Percentiles rank a stretch among this genome's conserved stretches.
phyloP scores from a whole-genome alignment of 495 filamentous ascomycete genomes.

The Aspergillus egyptiacus region DNA sequence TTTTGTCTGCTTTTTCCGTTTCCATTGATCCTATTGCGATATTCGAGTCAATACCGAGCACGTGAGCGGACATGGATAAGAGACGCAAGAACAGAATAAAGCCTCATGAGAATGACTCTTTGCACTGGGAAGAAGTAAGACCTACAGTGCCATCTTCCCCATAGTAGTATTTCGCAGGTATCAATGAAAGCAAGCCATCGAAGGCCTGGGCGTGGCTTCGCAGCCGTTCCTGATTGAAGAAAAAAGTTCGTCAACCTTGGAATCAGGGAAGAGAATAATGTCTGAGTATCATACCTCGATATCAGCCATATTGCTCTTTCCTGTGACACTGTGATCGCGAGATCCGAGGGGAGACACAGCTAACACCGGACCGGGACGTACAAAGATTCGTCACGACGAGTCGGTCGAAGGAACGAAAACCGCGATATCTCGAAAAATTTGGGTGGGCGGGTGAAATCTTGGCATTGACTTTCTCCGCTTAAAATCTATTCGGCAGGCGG shows the following conservation, averaged over 20 bases:
- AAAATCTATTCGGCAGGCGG: background rate
- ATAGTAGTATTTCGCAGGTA: slow-evolving; percentile 90
- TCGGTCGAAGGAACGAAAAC: slow-evolving; percentile 16
- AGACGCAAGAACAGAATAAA: slow-evolving; percentile 10
- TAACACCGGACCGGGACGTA: slow-evolving; percentile 12
- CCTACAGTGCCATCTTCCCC: slow-evolving; percentile 79
- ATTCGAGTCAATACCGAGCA: slow-evolving; percentile 29
- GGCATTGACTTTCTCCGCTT: slow-evolving; percentile 33
- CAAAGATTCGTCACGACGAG: slow-evolving; percentile 13
- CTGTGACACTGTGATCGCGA: background rate
- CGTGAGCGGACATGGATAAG: slow-evolving; percentile 5
- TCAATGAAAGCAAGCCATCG: slow-evolving; percentile 83
- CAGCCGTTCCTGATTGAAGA: slow-evolving; percentile 61
- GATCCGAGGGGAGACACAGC: background rate
- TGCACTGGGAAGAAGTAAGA: slow-evolving; percentile 20
- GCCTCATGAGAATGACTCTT: slow-evolving; percentile 2
- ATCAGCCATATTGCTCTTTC: slow-evolving; percentile 35
- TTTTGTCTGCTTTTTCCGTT: slow-evolving; percentile 82
- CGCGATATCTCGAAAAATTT: slow-evolving; percentile 35
- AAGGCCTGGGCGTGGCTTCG: slow-evolving; percentile 81
- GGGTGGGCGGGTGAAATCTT: slow-evolving; percentile 38
- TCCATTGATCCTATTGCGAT: slow-evolving; percentile 67
- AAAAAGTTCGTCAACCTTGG: slow-evolving; percentile 21
- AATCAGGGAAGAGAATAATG: slow-evolving; percentile 3
- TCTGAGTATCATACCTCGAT: slow-evolving; percentile 37